Conservation (phyloP, 345 rosid genomes). For the Trapa incisa region DNA sequence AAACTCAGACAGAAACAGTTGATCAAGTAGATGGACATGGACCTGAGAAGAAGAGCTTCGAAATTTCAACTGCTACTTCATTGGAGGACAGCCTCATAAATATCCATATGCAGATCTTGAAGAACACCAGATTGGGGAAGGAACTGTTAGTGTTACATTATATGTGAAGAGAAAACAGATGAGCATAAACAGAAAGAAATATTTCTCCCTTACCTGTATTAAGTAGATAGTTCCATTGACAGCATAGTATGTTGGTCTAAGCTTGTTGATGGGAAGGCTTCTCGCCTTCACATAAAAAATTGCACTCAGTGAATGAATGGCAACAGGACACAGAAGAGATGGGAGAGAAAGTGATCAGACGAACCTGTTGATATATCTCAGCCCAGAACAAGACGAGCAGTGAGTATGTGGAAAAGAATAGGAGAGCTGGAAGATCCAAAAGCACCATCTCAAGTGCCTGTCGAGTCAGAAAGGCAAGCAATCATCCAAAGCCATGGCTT, state of each 20-base stretch:
- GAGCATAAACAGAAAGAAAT: background rate
- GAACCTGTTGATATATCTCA: constrained; percentile 72
- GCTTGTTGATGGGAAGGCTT: constrained; percentile 41
- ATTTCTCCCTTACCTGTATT: constrained; percentile 23
- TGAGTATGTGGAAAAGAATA: constrained; percentile 68
- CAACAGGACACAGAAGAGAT: too few species aligned
- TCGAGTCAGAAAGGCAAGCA: background rate
- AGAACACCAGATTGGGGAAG: too few species aligned
- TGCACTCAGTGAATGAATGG: too few species aligned
- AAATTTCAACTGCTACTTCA: constrained; percentile 18
- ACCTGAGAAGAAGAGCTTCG: constrained; percentile 40
- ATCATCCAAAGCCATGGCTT: background rate
- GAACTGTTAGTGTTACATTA: too few species aligned
- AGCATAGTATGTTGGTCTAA: constrained; percentile 37
- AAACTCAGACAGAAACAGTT: background rate
- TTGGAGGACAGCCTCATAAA: constrained; percentile 19
- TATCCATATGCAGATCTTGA: constrained; percentile 40
- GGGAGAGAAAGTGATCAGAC: background rate
- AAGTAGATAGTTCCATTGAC: constrained; percentile 30
- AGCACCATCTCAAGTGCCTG: constrained; percentile 41
- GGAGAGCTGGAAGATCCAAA: constrained; percentile 65
- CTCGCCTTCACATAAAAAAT: constrained; percentile 24
- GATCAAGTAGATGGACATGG: background rate
- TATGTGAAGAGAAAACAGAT: background rate
- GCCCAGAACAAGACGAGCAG: constrained; percentile 79